Evolutionary conservation across 1,284 basidiomycete genomes (phyloP), one percentile per base, ranked within the genome.

Genomic region (Fomitiporia mediterranea): DNA sequence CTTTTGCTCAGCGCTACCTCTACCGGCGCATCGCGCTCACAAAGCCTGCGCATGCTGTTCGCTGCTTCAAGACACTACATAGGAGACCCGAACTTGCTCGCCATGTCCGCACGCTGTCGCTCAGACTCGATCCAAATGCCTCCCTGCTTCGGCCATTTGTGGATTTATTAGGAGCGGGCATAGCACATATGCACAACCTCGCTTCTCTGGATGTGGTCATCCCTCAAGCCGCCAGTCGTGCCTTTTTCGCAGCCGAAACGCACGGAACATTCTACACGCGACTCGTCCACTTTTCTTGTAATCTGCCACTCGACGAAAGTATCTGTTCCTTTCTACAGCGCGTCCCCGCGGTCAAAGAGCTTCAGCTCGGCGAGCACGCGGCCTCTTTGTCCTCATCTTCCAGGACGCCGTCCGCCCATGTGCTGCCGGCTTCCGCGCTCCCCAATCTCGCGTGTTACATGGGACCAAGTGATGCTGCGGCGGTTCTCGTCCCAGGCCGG

Each of bases 181-280:
- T 90, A 44, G 65, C 70, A 15, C 68, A 73, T 65, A 86, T 88
- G 84, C 67, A 75, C 32, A 76, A 77, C 51, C 75, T 88, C 53
- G 71, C 69, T 39, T 76, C 76, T 13, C 80, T 90, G 58, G 75
- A 80, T 62, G 70, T 88, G 58, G 76, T 74, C 62, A 68, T 83
- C 61, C 76, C 80, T 68, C 66, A 76, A 27, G 64, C 64, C 55
- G 71, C 75, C 53, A 79, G 74, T 69, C 84, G 77, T 74, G 67
- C 84, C 61, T 72, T 89, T 46, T 69, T 65, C 62, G 64, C 67
- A 21, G 60, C 70, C 44, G 51, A 53, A 37, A 57, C 60, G n/a
- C 48, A 61, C 51, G 60, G 58, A 50, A 54, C 65, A 55, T 48
- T 62, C 52, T 82, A 77, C 65, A 71, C 74, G 43, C 70, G 71